Conservation (phyloP, 2,329 filamentous ascomycete genomes). For the Curvularia eragrostidis region DNA sequence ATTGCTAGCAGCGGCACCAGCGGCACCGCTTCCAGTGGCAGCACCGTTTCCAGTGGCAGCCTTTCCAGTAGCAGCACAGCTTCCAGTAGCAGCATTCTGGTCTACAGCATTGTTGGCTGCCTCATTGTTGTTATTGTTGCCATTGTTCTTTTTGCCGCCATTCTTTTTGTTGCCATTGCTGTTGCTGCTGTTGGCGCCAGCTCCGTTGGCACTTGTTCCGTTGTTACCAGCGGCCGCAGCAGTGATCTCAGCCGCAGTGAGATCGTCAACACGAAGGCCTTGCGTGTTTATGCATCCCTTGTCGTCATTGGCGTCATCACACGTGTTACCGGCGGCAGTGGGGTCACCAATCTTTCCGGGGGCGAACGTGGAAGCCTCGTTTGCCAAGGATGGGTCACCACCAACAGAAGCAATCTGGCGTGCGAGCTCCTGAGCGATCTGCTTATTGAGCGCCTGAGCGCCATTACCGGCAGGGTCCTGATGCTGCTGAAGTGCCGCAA, state of each 20-base stretch:
- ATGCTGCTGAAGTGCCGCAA: conserved; percentile 68
- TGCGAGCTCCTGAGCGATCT: conserved; percentile 65
- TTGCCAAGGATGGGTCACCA: conserved; percentile 67
- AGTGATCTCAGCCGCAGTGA: conserved; percentile 59
- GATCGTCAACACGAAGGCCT: conserved; percentile 62
- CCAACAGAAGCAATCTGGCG: conserved; percentile 66
- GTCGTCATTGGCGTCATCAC: conserved; percentile 56
- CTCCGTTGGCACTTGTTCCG: conserved; percentile 9
- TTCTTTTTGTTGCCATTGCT: background rate
- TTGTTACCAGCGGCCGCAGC: conserved; percentile 53
- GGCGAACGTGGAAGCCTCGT: conserved; percentile 68
- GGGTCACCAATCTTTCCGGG: conserved; percentile 62
- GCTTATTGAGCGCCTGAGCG: conserved; percentile 66
- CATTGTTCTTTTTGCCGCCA: background rate
- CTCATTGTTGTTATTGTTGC: background rate
- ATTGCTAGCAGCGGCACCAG: background rate
- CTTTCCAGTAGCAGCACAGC: background rate
- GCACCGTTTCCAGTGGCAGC: conserved; percentile 1
- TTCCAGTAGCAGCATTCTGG: background rate
- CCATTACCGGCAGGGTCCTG: conserved; percentile 69
- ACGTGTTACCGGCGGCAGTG: conserved; percentile 62
- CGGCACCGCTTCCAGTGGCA: background rate
- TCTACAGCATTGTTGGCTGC: conserved; percentile 6
- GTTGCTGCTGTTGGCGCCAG: background rate
- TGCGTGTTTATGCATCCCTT: conserved; percentile 63